These are phyloP conservation scores for Hypomyces perniciosus DNA, from an alignment of 2,329 filamentous ascomycete species.

Conservation along the genomic window DNA sequence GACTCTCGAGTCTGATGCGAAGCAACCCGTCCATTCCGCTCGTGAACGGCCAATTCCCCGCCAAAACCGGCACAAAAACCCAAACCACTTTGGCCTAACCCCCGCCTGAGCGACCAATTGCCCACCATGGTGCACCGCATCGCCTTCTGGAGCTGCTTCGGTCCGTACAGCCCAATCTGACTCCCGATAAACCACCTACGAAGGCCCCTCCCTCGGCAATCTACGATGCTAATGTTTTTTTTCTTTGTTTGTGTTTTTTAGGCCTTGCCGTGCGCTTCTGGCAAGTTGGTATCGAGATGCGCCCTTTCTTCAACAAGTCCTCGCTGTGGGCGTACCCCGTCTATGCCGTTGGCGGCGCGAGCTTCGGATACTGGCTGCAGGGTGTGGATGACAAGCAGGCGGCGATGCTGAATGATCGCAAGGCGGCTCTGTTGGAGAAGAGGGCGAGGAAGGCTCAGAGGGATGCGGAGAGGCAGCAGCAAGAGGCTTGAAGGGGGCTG, in stretches of 20 bases:
- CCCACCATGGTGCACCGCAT: conserved; percentile 56
- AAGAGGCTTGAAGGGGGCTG: conserved; percentile 5
- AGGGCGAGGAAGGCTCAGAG: conserved; percentile 57
- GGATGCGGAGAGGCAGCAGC: conserved; percentile 22
- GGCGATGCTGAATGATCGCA: conserved; percentile 69
- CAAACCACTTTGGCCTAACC: conserved; percentile 12
- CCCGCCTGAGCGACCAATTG: conserved; percentile 17
- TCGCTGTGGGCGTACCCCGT: conserved; percentile 88
- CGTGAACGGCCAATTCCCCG: conserved; percentile 15
- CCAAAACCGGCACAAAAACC: conserved; percentile 16
- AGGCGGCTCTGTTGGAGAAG: conserved; percentile 81
- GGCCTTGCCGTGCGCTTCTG: conserved; percentile 88
- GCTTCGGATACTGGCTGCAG: conserved; percentile 96
- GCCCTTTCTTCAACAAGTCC: conserved; percentile 79
- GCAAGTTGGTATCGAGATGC: conserved; percentile 98
- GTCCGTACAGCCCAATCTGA: conserved; percentile 48
- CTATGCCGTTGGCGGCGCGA: conserved; percentile 78
- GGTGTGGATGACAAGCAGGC: conserved; percentile 81
- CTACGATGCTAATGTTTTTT: neutral
- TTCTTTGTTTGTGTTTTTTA: conserved; percentile 32
- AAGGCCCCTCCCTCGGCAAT: neutral
- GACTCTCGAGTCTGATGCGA: conserved; percentile 18
- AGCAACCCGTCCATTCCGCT: conserved; percentile 17
- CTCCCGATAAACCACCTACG: neutral
- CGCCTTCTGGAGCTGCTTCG: conserved; percentile 86